A percentile compares a stretch with the other conserved stretches of the same genome.
phyloP scores from a whole-genome alignment of 2,329 filamentous ascomycete genomes.

The Ceratocystis huliohia region DNA sequence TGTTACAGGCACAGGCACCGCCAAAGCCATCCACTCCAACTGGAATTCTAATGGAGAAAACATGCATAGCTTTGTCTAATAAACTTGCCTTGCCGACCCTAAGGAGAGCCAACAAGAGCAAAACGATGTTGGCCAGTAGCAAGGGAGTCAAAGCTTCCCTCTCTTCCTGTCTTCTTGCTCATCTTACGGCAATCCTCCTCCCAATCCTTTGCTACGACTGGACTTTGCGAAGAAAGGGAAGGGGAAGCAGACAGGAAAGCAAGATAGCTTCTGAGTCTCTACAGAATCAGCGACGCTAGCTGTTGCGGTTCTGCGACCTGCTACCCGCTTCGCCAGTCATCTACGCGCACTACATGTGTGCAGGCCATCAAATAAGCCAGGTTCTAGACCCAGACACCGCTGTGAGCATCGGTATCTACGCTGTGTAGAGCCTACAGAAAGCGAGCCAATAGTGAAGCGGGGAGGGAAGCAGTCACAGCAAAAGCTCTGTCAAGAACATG shows the following conservation, averaged over 20 bases:
- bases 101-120: neutral
- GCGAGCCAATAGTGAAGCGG: too few species aligned
- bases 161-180: neutral
- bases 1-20: too few species aligned
- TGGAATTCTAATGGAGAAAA: neutral
- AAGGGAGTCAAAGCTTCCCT: conserved; percentile 12
- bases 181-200: conserved; percentile 4
- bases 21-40: neutral
- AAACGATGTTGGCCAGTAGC: neutral
- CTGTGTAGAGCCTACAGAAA: too few species aligned
- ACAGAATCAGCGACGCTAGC: too few species aligned
- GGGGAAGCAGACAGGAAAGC: neutral
- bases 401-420: too few species aligned
- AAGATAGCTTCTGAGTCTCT: neutral
- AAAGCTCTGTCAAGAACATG: too few species aligned
- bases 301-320: too few species aligned
- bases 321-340: too few species aligned
- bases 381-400: too few species aligned
- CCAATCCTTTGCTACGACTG: conserved; percentile 4
- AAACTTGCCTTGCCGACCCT: neutral
- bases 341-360: too few species aligned
- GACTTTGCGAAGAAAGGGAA: neutral
- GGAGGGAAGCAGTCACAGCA: too few species aligned
- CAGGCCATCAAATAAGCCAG: too few species aligned
- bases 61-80: neutral